Evolutionary conservation across 768 basidiomycete genomes (phyloP).

Genomic region (Termitomyces titanicus): DNA sequence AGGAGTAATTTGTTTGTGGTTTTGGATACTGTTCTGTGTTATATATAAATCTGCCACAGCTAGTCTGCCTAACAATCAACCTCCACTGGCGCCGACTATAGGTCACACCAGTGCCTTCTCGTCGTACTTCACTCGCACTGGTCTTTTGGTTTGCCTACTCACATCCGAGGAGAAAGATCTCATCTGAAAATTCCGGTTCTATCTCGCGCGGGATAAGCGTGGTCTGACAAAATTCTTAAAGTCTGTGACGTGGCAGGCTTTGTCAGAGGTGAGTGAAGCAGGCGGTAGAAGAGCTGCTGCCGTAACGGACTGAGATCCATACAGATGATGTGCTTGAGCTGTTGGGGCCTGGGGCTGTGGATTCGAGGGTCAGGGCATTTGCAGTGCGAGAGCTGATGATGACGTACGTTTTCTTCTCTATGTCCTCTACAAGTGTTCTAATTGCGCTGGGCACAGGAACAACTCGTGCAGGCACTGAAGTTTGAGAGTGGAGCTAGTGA

Average conservation of each 20-base stretch:
- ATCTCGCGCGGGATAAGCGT: slow-evolving; percentile 85
- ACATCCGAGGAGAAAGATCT: slow-evolving; percentile 93
- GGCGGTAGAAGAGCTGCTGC: slow-evolving; percentile 92
- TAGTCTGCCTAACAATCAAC: too few relatives aligned
- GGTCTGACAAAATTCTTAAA: slow-evolving; percentile 97
- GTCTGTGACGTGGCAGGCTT: slow-evolving; percentile 96
- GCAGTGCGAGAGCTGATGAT: slow-evolving; percentile 92
- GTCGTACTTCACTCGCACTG: too few relatives aligned
- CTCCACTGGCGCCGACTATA: too few relatives aligned
- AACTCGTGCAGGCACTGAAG: slow-evolving; percentile 98
- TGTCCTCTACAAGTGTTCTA: background rate
- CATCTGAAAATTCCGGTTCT: slow-evolving; percentile 99
- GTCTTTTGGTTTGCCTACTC: too few relatives aligned
- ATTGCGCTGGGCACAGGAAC: slow-evolving; percentile 60
- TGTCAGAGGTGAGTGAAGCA: slow-evolving; percentile 96
- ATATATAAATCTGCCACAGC: too few relatives aligned
- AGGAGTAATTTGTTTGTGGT: too few relatives aligned
- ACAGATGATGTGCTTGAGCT: slow-evolving; percentile 95
- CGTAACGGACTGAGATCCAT: slow-evolving; percentile 96
- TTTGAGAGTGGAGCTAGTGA: slow-evolving; percentile 85
- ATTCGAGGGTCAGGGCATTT: slow-evolving; percentile 90
- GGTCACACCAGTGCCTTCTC: too few relatives aligned
- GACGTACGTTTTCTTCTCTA: slow-evolving; percentile 55
- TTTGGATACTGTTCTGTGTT: too few relatives aligned
- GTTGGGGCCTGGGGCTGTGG: slow-evolving; percentile 84